phyloP scores from a whole-genome alignment of 257 asterid species.

The Perilla frutescens region DNA sequence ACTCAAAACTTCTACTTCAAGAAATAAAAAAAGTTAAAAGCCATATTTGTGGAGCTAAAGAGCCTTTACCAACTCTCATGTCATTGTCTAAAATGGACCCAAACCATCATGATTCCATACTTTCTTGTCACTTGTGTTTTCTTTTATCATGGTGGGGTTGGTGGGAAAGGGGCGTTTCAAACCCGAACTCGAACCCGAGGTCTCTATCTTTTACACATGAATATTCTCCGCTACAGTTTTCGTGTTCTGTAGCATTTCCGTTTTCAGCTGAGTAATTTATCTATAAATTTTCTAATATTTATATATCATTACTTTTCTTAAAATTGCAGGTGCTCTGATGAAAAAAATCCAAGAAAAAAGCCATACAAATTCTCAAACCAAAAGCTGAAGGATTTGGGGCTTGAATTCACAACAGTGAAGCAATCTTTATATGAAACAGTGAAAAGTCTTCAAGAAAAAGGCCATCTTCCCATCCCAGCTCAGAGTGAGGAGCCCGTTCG shows the following conservation, averaged over 20 bases:
- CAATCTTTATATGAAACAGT: slow-evolving; percentile 80
- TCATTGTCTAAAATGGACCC: slow-evolving; percentile 39
- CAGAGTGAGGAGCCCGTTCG: slow-evolving; percentile 58
- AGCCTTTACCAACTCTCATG: slow-evolving; percentile 44
- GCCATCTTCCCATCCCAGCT: slow-evolving; percentile 67
- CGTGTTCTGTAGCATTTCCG: no score
- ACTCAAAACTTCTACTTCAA: slow-evolving; percentile 2
- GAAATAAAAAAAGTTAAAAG: background rate
- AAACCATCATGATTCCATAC: background rate
- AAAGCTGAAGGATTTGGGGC: slow-evolving; percentile 77
- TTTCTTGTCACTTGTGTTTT: background rate
- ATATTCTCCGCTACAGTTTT: no score
- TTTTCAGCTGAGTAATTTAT: no score
- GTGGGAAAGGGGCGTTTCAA: background rate
- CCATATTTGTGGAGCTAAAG: slow-evolving; percentile 35
- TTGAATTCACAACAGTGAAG: slow-evolving; percentile 83
- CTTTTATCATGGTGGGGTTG: slow-evolving; percentile 7
- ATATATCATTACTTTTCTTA: no score
- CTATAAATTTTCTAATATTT: no score
- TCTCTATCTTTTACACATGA: no score
- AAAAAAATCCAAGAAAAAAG: slow-evolving; percentile 67
- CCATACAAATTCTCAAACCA: slow-evolving; percentile 89
- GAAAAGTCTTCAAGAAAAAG: slow-evolving; percentile 84
- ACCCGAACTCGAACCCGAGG: no score
- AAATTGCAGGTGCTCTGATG: slow-evolving; percentile 81